Base-by-base conservation (phyloP, 1,284 basidiomycete species). In the Blastosporella zonata region DNA sequence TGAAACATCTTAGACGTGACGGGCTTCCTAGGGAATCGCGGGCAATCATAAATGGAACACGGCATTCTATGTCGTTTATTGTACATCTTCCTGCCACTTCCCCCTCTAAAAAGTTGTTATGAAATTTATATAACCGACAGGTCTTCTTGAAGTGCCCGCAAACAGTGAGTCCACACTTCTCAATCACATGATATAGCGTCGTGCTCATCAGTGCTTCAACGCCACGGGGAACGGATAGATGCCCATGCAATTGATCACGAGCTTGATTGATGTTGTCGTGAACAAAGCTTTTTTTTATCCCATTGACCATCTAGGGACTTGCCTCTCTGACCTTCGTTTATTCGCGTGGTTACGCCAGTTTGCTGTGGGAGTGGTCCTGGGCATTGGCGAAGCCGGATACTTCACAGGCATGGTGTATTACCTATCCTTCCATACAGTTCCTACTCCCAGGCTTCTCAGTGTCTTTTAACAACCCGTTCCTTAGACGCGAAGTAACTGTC, bases 351-450 rank as follows among this genome's bases (percentile, higher is more conserved):
- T 79, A 78, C 56, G 66, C 63, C 0, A 71, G 63, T 3, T 56
- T 80, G 0, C 65, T 80, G 42, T 0, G 44, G 72, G 71, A 31
- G 66, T 73, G 3, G 57, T 78, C 5, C 60, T 78, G 53, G 77
- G 78, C 1, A 78, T 79, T 17, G 69, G 68, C 10, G 69, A 64
- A 56, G 76, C 77, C 3, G 77, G 77, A 0, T 79, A 71, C 52
- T 78, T 78, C 52, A 76, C 77, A 0, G 78, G 78, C 2, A 75
- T 78, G 70, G 78, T 79, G 4, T 79, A 79, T 52, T 81, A 79
- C 54, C 59, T 81, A 18, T 78, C 77, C 0, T 79, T 79, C 60
- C 79, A 70, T 47, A 70, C 64, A 15, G 59, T 60, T 6, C 13
- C 15, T 12, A 21, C 7, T 33, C 1, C n/a, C 21, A 6, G 23